Percentiles rank a stretch among this genome's conserved stretches.
Conservation (phyloP, 768 basidiomycete genomes). For the Mycena vulgaris region DNA sequence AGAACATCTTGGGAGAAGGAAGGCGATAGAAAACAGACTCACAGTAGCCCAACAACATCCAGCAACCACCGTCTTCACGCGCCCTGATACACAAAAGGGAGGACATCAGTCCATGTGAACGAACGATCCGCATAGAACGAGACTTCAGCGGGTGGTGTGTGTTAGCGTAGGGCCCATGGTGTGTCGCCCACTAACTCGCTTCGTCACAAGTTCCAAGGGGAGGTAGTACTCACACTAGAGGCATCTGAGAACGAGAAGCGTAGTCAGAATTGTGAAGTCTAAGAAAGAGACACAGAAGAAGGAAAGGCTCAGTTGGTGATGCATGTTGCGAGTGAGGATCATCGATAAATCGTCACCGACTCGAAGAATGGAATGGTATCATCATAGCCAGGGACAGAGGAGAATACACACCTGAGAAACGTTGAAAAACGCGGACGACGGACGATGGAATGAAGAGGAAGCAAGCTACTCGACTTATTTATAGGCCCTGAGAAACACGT, state of each 20-base stretch:
- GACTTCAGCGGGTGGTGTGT: slow-evolving; percentile 62
- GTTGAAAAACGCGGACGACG: neutral
- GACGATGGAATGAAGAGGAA: neutral
- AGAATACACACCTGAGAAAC: slow-evolving; percentile 12
- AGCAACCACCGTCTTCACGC: neutral
- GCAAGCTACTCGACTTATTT: neutral
- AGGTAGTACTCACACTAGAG: slow-evolving; percentile 32
- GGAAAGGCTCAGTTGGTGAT: slow-evolving; percentile 71
- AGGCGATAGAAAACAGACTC: slow-evolving; percentile 5
- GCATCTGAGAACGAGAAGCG: slow-evolving; percentile 17
- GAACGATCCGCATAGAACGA: neutral
- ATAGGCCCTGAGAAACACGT: neutral
- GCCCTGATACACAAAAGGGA: slow-evolving; percentile 15
- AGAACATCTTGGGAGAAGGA: slow-evolving; percentile 63
- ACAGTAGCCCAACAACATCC: slow-evolving; percentile 15
- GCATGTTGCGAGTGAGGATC: slow-evolving; percentile 87
- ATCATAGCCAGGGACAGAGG: slow-evolving; percentile 23
- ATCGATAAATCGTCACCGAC: slow-evolving; percentile 77
- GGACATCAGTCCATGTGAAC: slow-evolving; percentile 18
- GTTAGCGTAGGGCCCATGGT: slow-evolving; percentile 55
- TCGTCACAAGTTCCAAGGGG: slow-evolving; percentile 47
- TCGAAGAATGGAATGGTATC: slow-evolving; percentile 59
- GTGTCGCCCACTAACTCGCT: slow-evolving; percentile 55
- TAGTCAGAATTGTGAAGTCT: slow-evolving; percentile 17
- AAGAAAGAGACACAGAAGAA: slow-evolving; percentile 28